Evolutionary conservation across 768 basidiomycete genomes (phyloP).

Genomic region (Kwoniella sp.): DNA sequence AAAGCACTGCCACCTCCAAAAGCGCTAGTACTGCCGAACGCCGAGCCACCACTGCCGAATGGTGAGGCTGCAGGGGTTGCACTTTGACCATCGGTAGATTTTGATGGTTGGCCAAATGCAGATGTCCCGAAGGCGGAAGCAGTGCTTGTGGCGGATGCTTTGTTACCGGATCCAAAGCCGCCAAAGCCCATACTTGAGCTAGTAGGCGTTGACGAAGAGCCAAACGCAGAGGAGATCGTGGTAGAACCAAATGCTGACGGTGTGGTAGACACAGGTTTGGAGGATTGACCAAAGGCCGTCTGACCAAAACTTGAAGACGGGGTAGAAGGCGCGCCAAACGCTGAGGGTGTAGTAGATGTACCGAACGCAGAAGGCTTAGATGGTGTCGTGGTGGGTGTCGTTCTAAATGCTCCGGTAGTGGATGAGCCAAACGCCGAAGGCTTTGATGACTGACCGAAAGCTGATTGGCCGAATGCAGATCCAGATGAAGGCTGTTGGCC

Average conservation of each 20-base stretch:
- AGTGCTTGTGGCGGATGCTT: background rate
- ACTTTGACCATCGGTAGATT: background rate
- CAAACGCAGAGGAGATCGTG: conserved; percentile 41
- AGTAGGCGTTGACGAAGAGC: conserved; percentile 15
- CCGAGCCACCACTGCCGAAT: conserved; percentile 27
- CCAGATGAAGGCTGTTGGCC: background rate
- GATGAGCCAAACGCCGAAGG: conserved; percentile 20
- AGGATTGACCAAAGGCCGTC: conserved; percentile 57
- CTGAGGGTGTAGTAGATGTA: conserved; percentile 10
- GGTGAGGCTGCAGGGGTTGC: conserved; percentile 9
- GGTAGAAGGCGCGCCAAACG: conserved; percentile 51
- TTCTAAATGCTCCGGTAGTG: conserved; percentile 16
- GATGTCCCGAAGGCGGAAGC: conserved; percentile 8
- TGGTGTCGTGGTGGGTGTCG: background rate
- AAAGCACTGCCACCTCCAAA: conserved; percentile 31
- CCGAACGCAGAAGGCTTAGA: conserved; percentile 54
- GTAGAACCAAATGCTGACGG: conserved; percentile 32
- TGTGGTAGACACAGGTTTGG: conserved; percentile 19
- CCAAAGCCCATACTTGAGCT: conserved; percentile 53
- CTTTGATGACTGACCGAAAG: conserved; percentile 32
- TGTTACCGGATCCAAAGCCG: conserved; percentile 16
- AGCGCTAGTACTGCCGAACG: conserved; percentile 30
- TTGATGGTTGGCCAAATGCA: conserved; percentile 36
- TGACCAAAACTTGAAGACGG: conserved; percentile 45
- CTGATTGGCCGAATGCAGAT: conserved; percentile 5